Base-by-base conservation (phyloP, 768 basidiomycete species). In the Rhodosporidiobolus odoratus region DNA sequence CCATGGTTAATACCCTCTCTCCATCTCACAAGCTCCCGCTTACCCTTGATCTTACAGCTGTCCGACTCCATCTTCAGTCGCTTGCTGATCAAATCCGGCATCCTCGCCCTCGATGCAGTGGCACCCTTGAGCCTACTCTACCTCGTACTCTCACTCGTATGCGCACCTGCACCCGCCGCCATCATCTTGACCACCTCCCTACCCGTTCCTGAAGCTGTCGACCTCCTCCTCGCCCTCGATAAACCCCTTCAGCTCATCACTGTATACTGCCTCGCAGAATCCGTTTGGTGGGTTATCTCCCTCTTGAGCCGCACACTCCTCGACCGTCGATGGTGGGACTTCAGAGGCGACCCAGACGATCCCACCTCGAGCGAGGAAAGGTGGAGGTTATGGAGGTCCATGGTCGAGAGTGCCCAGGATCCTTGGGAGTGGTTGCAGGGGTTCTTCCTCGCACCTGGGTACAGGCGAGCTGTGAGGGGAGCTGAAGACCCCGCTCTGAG, bases 361-460 rank as follows among this genome's bases (percentile, higher is more conserved):
- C n/a, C n/a, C n/a, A n/a, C n/a, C n/a, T n/a, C 32, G 19, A n/a
- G 19, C 19, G 72, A 74, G 48, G 72, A 74, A 48, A 43, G 72
- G 1, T 74, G 68, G 68, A 40, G 72, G 34, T 25, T 70, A 5
- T 70, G 65, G 65, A 41, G 35, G 47, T 56, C 43, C 38, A 56
- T 74, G 62, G 27, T 69, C 38, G 72, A 74, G 48, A 54, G 57
- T 15, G 8, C 61, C 2, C 7, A 40, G 23, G 62, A 66, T 35
- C 72, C 68, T 3, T 32, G 58, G 38, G 65, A 64, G 3, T 74
- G 72, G 72, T 37, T 74, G 15, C 27, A 59, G 10, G 50, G 65
- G 5, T 66, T 62, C 60, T 60, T 69, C 53, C 27, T 70, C 17
- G 56, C 47, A n/a, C 65, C 72, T 15, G 62, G 45, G 2, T 12